Evolutionary conservation across 2,329 filamentous ascomycete genomes (phyloP).

Genomic region (Macrophomina phaseolina): DNA sequence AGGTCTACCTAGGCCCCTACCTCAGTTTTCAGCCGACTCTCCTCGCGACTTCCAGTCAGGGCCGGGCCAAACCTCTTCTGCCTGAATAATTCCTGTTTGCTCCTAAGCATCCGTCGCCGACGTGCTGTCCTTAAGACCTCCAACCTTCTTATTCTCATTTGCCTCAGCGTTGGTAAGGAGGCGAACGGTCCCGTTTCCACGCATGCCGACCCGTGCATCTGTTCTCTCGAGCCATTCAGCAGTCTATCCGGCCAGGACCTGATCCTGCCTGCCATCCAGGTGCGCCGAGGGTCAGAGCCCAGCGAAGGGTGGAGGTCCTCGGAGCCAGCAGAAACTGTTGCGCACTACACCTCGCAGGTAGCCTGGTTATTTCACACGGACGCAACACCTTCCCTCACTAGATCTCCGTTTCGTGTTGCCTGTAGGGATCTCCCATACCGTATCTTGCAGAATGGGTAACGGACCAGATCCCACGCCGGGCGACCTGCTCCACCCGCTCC

Average conservation of each 20-base stretch:
- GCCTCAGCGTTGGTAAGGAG: not conserved
- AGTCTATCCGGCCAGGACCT: slow-evolving; percentile 7
- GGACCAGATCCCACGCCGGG: no score
- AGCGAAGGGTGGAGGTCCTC: no score
- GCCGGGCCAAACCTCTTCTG: not conserved
- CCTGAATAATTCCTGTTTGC: not conserved
- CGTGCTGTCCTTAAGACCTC: not conserved
- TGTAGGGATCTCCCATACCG: no score
- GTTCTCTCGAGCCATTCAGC: slow-evolving; percentile 5
- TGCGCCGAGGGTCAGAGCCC: no score
- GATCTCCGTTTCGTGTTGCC: no score
- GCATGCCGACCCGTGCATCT: not conserved
- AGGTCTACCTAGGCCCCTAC: not conserved
- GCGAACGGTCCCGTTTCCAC: slow-evolving; percentile 3
- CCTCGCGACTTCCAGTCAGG: not conserved
- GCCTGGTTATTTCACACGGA: no score
- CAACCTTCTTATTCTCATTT: not conserved
- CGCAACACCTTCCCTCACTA: not conserved
- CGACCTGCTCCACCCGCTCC: no score
- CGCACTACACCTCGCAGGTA: not conserved
- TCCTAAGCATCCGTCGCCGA: not conserved
- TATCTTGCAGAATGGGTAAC: no score
- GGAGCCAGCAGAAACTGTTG: not conserved
- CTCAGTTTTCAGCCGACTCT: not conserved
- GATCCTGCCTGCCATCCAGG: not conserved